Evolutionary conservation across 2,329 filamentous ascomycete genomes (phyloP), one percentile per base, ranked within the genome.

Genomic region (Cytospora chrysosperma): DNA sequence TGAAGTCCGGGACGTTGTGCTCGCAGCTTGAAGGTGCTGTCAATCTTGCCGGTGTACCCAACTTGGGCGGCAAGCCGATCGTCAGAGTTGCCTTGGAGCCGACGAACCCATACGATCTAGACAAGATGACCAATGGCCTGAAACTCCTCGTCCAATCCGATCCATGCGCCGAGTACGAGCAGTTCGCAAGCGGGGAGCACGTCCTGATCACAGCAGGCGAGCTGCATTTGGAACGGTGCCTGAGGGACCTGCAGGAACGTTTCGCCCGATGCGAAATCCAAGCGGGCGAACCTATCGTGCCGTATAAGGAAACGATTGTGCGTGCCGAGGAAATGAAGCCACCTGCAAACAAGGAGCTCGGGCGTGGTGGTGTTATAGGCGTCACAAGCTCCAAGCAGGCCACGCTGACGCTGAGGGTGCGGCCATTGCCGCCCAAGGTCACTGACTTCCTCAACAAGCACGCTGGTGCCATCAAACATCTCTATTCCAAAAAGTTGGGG

Each of bases 61-160:
- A 79, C 61, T 87, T 93, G 75, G 87, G 86, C 34, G 91, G 90
- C 5, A 90, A 94, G 60, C 95, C 95, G 1, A 99, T 99, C 67
- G 95, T 99, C 7, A 90, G 95, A 57, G 94, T 99, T 24, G 93
- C 95, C 0, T 80, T 99, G n/a, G 95, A 99, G 74, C 95, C 95
- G 0, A 88, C 88, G 61, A 96, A 95, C 74, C 95, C 95, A 0
- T 88, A 87, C 28, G 93, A 99, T 72, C 81, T 99, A 26, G 90
- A 95, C 74, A 97, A 96, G 78, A 96, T 99, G 93, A 93, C 99
- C 62, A 84, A 86, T 7, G 95, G 95, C 0, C 80, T 99, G 59
- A 88, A 88, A 67, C 80, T 99, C 21, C 85, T 99, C 1, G 93
- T 97, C 34, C 93, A 97, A 72, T 96, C 93, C 70, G 95, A 99